Evolutionary conservation across 1,284 basidiomycete genomes (phyloP), one percentile per base, ranked within the genome.

Genomic region (Pseudomicrostroma phylloplanum): DNA sequence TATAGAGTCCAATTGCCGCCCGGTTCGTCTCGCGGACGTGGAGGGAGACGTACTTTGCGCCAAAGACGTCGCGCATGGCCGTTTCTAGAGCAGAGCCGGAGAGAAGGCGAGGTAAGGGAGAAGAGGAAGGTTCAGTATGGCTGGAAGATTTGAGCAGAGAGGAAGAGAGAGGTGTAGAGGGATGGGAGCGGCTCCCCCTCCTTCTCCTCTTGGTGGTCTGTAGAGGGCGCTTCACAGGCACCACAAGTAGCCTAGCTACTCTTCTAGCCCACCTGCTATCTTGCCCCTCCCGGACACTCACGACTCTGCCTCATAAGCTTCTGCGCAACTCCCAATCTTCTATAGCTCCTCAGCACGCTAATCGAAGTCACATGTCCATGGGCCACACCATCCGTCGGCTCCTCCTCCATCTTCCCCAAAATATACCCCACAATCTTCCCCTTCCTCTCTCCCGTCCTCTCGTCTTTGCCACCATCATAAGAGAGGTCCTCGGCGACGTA

Each of bases 371-470:
- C 77, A 62, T 79, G 77, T n/a, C 77, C 77, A 58, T 78, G 75
- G 3, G 73, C 72, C n/a, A 78, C 65, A 15, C 76, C 77, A 57
- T 79, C 73, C n/a, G 66, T 63, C 4, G 76, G 76, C 54, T 78
- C 75, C 61, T 78, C 76, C 51, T 78, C 76, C 93, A 96, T 93
- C 80, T 94, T 94, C 0, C 90, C 91, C 12, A 96, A 82, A 25
- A 96, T 92, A 79, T 96, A 96, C 23, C 93, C 93, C 0, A 97
- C 91, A 55, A 96, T 88, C 57, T 90, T 84, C 0, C 92, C 91
- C 9, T 9, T 36, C 30, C 30, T 36, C 73, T 87, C 87, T 64
- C 87, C 85, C 9, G 30, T 36, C 30, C 30, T 36, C 30, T 36
- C 30, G 9, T 36, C 30, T 36, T 36, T 36, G 4, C 30, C 30